phyloP scores from a whole-genome alignment of 2,329 filamentous ascomycete genomes.

The Fusarium sp. region DNA sequence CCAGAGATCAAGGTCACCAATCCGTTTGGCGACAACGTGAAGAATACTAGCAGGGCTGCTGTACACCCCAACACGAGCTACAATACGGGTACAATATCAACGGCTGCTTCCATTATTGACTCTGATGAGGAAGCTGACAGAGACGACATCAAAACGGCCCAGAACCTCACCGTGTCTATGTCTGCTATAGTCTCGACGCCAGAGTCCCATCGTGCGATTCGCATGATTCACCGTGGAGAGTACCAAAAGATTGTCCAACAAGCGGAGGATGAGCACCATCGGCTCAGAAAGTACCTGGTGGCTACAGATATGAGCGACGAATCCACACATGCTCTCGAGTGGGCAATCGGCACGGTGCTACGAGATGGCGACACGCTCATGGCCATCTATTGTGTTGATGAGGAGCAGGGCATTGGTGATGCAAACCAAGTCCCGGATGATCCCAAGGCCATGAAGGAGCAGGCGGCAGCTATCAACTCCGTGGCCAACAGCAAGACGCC shows the following conservation, averaged over 20 bases:
- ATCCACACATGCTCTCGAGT: constrained; percentile 93
- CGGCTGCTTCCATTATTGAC: constrained; percentile 71
- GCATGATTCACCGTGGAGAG: constrained; percentile 91
- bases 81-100: constrained; percentile 67
- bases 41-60: constrained; percentile 61
- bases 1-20: constrained; percentile 74
- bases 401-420: constrained; percentile 75
- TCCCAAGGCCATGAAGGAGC: constrained; percentile 79
- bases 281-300: constrained; percentile 91
- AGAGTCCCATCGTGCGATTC: constrained; percentile 83
- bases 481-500: constrained; percentile 60
- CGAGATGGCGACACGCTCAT: constrained; percentile 94
- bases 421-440: constrained; percentile 76
- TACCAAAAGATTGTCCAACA: constrained; percentile 81
- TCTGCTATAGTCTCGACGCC: constrained; percentile 83
- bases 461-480: constrained; percentile 76
- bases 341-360: constrained; percentile 95
- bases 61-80: constrained; percentile 89
- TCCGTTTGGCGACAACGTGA: constrained; percentile 71
- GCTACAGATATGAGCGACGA: constrained; percentile 95
- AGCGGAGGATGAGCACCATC: constrained; percentile 81
- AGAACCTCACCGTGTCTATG: constrained; percentile 83
- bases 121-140: constrained; percentile 90
- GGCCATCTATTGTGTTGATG: constrained; percentile 92
- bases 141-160: constrained; percentile 86